Evolutionary conservation across 441 rosid species (phyloP), one percentile per base, ranked within the genome.

Genomic region (Bruguiera hainesii): DNA sequence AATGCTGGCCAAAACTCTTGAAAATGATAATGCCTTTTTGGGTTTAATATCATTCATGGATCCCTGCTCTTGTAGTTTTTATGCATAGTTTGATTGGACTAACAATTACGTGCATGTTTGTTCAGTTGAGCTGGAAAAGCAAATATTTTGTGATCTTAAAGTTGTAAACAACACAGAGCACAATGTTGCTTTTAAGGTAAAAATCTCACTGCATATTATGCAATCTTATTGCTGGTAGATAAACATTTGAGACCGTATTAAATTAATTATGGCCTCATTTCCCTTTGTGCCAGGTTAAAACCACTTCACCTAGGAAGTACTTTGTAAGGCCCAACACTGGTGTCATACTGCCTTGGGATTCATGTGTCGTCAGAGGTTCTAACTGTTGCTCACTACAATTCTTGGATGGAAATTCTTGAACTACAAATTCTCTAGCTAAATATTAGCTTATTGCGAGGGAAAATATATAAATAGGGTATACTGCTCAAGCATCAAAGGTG

Each of bases 291-390:
- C 67, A 94, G 99, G 99, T 94, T 73, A 94, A 94, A 86, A 94
- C 99, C 37, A 94, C 99, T 76, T 91, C 99, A 63, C 99, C 99
- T 0, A 94, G 87, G 81, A 94, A 94, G 87, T 94, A 94, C 87
- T 94, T 94, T 78, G 99, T 94, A 60, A 85, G 99, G 77, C 99
- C 99, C 31, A 94, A 94, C 78, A 85, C 98, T 42, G 91, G 95
- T 68, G 97, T 94, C 65, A 72, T 91, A 61, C 98, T 85, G 79
- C 96, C 99, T 29, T 85, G 94, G 97, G 99, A 94, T 75, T 93
- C 97, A 1, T 84, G 87, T 71, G 73, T 88, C 56, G 82, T 94
- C 63, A 83, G 91, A 91, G 97, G 98, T 94, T 59, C 71, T 60
- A 6, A 39, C 62, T 65, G 11, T 64, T 71, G 29, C 65, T 31